These are phyloP conservation scores for Lichenothelia convexa DNA, from an alignment of 495 filamentous ascomycete genomes.

Conservation along the genomic window DNA sequence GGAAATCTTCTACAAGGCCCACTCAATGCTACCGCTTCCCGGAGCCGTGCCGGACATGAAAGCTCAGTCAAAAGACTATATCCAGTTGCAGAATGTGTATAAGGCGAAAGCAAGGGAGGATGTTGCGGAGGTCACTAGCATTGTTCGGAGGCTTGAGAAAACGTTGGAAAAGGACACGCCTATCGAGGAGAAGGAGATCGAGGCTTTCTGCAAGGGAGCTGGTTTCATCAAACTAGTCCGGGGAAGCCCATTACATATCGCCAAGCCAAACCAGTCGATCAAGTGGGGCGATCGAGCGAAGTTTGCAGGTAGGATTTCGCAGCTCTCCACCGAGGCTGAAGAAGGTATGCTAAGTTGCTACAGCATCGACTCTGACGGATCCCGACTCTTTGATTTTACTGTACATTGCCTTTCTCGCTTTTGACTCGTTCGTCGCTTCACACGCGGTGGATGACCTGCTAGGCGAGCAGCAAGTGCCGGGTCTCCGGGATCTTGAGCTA, in stretches of 20 bases:
- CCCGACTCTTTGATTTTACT: constrained; percentile 52
- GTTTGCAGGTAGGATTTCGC: constrained; percentile 9
- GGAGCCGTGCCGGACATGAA: constrained; percentile 97
- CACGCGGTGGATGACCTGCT: constrained; percentile 13
- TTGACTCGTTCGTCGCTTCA: constrained; percentile 30
- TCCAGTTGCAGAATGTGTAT: constrained; percentile 85
- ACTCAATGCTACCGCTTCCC: constrained; percentile 61
- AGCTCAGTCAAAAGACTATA: constrained; percentile 78
- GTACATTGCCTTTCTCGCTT: constrained; percentile 56
- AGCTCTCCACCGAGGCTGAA: not conserved
- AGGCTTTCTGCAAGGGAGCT: constrained; percentile 89
- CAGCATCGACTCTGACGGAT: constrained; percentile 18
- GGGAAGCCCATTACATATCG: constrained; percentile 35
- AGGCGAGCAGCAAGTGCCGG: constrained; percentile 9
- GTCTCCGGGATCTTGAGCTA: constrained; percentile 9
- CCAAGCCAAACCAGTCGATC: constrained; percentile 16
- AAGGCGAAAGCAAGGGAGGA: constrained; percentile 74
- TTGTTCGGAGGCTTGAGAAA: constrained; percentile 43
- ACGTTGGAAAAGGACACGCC: constrained; percentile 26
- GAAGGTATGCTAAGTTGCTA: constrained; percentile 11
- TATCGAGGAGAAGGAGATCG: constrained; percentile 60
- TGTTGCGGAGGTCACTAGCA: constrained; percentile 51
- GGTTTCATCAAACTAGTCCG: constrained; percentile 79
- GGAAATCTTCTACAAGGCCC: constrained; percentile 48
- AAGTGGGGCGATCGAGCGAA: constrained; percentile 20